Evolutionary conservation across 1,284 basidiomycete genomes (phyloP), one percentile per base, ranked within the genome.

Genomic region (Ceratobasidium sp.): DNA sequence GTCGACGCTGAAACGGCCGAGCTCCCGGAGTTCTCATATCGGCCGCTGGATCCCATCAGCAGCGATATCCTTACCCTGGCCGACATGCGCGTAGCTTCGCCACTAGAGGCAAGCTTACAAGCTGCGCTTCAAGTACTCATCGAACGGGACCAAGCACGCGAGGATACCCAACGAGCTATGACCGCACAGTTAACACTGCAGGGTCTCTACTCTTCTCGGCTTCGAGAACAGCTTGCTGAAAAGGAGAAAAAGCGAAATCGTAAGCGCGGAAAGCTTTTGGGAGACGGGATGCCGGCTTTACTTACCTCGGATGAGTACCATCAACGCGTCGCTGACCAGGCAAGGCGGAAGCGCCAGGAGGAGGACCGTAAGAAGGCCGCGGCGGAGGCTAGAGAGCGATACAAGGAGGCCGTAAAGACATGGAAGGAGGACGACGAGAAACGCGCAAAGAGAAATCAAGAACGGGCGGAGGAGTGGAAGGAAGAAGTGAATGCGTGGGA

Each of bases 221-320:
- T 58, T 33, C n/a, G 28, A 33, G 23, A n/a, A 26, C 56, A 58
- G n/a, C 28, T 58, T 26, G 28, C 28, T 23, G 56, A n/a, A 23
- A 58, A 33, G 56, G 18, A 58, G 56, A n/a, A 58, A 12, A 58
- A 23, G 13, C 23, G n/a, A 33, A 58, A 58, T 20, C 23, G 23
- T 12, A 33, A 58, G 56, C 28, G 12, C 12, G 56, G 56, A 58
- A 58, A n/a, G 56, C 28, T 58, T 12, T 26, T 58, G 56, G 56
- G 28, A 58, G 56, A 58, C n/a, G 56, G 56, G 28, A 58, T 58
- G 56, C 56, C 56, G n/a, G 56, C n/a, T 23, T 13, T 58, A n/a
- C 56, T 58, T n/a, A 58, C 56, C 56, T 23, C n/a, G 23, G 56
- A 58, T 23, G 56, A 23, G 23, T 23, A 20, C n/a, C 28, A 58